Evolutionary conservation across 2,329 filamentous ascomycete species (phyloP).

Genomic region (Drechslera avenae): DNA sequence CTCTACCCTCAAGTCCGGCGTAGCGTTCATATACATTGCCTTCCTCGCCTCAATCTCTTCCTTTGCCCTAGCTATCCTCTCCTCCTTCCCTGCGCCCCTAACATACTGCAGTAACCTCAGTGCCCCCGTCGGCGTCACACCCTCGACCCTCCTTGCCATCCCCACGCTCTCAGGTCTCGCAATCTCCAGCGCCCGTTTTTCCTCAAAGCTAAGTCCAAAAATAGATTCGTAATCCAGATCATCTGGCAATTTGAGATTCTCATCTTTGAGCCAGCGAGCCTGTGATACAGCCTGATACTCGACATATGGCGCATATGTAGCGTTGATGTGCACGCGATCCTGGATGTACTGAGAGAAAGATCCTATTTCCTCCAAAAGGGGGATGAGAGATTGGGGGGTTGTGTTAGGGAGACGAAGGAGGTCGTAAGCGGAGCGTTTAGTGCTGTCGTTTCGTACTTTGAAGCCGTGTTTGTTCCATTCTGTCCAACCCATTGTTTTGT

Average conservation of each 20-base stretch:
- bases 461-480: constrained; percentile 76
- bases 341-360: constrained; percentile 65
- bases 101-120: constrained; percentile 67
- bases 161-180: constrained; percentile 83
- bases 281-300: constrained; percentile 71
- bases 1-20: constrained; percentile 8
- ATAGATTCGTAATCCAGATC: constrained; percentile 79
- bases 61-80: constrained; percentile 35
- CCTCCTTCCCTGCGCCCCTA: constrained; percentile 49
- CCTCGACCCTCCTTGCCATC: constrained; percentile 87
- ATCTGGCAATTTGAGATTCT: constrained; percentile 71
- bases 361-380: constrained; percentile 61
- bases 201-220: constrained; percentile 76
- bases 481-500: constrained; percentile 62
- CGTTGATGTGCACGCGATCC: constrained; percentile 77
- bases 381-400: constrained; percentile 62
- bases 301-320: constrained; percentile 85
- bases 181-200: constrained; percentile 70
- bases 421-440: constrained; percentile 74
- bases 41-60: constrained; percentile 41
- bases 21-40: constrained; percentile 26
- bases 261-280: constrained; percentile 74
- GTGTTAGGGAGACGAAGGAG: constrained; percentile 68
- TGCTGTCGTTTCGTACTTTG: constrained; percentile 67
- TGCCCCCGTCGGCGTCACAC: constrained; percentile 61